Evolutionary conservation across 2,329 filamentous ascomycete species (phyloP).

Genomic region (Pyricularia grisea): DNA sequence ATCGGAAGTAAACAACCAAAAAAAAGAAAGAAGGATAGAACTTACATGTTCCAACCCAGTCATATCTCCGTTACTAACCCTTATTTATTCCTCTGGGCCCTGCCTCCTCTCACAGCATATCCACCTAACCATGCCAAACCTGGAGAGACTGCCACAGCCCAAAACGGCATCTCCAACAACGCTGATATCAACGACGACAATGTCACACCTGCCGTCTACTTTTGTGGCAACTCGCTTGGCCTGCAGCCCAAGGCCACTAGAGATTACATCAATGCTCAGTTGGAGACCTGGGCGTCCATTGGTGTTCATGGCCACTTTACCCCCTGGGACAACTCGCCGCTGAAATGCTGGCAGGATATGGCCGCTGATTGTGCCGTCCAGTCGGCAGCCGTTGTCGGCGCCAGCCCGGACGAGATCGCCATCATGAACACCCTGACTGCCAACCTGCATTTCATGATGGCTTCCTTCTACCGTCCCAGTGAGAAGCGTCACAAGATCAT

Average conservation of each 20-base stretch:
- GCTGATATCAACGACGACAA: constrained; percentile 40
- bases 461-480: constrained; percentile 71
- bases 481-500: constrained; percentile 64
- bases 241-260: constrained; percentile 65
- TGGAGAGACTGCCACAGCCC: neutral
- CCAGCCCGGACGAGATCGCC: constrained; percentile 58
- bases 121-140: constrained; percentile 2
- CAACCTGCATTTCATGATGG: constrained; percentile 75
- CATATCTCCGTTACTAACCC: too few relatives aligned
- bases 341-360: constrained; percentile 73
- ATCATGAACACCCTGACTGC: constrained; percentile 82
- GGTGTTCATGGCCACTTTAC: constrained; percentile 80
- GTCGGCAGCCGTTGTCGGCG: constrained; percentile 65
- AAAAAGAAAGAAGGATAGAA: neutral
- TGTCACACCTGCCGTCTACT: constrained; percentile 56
- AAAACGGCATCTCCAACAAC: neutral
- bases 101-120: neutral
- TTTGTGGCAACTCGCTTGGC: constrained; percentile 85
- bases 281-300: constrained; percentile 76
- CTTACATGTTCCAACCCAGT: too few relatives aligned
- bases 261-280: constrained; percentile 59
- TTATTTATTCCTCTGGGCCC: neutral
- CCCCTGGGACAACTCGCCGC: constrained; percentile 54
- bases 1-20: neutral
- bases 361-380: constrained; percentile 64